Evolutionary conservation across 148 eudicot genomes (phyloP).

Genomic region (Euryodendron excelsum): DNA sequence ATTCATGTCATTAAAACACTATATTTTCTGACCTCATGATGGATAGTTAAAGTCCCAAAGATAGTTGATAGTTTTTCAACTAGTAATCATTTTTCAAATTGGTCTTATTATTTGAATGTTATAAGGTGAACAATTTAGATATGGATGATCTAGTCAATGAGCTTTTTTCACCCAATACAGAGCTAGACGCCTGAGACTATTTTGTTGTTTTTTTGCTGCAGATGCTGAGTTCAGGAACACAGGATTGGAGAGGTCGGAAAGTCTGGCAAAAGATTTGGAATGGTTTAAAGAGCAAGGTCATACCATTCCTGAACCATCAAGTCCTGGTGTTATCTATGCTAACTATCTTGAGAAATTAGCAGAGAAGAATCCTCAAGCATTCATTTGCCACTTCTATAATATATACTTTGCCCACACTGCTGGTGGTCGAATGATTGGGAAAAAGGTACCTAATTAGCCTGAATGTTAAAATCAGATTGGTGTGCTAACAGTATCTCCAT

Average conservation of each 20-base stretch:
- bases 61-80: background rate
- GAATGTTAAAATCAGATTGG: background rate
- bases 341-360: conserved; percentile 66
- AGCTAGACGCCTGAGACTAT: too few relatives aligned
- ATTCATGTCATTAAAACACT: background rate
- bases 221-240: conserved; percentile 91
- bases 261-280: conserved; percentile 70
- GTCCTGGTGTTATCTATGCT: conserved; percentile 70
- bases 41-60: background rate
- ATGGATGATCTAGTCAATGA: background rate
- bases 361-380: conserved; percentile 82
- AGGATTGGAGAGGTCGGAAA: conserved; percentile 77
- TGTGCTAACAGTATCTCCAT: background rate
- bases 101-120: background rate
- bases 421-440: conserved; percentile 98
- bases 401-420: conserved; percentile 86
- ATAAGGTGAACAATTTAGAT: too few relatives aligned
- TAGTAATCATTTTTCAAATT: background rate
- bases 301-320: conserved; percentile 79
- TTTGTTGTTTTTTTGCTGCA: conserved; percentile 21
- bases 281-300: conserved; percentile 95
- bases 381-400: conserved; percentile 91
- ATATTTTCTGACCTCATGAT: background rate
- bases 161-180: background rate
- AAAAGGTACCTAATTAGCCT: conserved; percentile 48